A percentile compares a stretch with the other conserved stretches of the same genome.
Evolutionary conservation across 1,284 basidiomycete genomes (phyloP).

Genomic region (Cryptococcus maquisensis): DNA sequence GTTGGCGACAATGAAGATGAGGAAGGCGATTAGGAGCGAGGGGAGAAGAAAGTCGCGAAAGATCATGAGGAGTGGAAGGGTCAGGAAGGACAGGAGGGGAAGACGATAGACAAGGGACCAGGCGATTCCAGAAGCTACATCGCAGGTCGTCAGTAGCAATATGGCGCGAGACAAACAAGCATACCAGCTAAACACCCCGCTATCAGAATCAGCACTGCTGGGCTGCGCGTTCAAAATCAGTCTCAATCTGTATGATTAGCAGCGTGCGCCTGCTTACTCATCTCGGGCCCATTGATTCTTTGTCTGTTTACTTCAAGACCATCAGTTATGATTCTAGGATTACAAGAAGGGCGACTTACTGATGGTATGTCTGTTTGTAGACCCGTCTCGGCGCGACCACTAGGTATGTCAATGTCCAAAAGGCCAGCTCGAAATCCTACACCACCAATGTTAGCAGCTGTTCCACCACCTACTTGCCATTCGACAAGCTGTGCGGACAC

Average conservation of each 20-base stretch:
- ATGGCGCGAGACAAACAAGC: slow-evolving; percentile 25
- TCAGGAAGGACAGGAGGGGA: slow-evolving; percentile 56
- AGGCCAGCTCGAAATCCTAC: slow-evolving; percentile 90
- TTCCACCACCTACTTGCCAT: not conserved
- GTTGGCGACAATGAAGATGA: slow-evolving; percentile 78
- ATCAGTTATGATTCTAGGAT: not conserved
- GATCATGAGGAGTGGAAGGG: slow-evolving; percentile 73
- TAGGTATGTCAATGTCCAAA: slow-evolving; percentile 88
- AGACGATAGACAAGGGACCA: slow-evolving; percentile 83
- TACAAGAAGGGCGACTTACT: slow-evolving; percentile 31
- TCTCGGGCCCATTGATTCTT: slow-evolving; percentile 97
- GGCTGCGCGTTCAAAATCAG: slow-evolving; percentile 43
- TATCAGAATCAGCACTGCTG: slow-evolving; percentile 82
- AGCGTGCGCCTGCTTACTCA: slow-evolving; percentile 52
- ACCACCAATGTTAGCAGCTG: not conserved
- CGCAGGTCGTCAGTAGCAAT: not conserved
- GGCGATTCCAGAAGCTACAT: slow-evolving; percentile 66
- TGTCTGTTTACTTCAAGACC: slow-evolving; percentile 63
- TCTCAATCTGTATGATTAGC: not conserved
- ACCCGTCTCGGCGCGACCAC: slow-evolving; percentile 85
- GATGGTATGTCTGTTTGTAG: slow-evolving; percentile 54
- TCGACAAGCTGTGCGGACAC: not conserved
- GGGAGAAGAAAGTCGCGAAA: slow-evolving; percentile 77
- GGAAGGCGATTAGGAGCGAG: slow-evolving; percentile 66
- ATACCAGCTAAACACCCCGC: slow-evolving; percentile 68